A percentile compares a stretch with the other conserved stretches of the same genome.
phyloP scores from a whole-genome alignment of 805 yeast genomes.

The Candida rishiriensis region DNA sequence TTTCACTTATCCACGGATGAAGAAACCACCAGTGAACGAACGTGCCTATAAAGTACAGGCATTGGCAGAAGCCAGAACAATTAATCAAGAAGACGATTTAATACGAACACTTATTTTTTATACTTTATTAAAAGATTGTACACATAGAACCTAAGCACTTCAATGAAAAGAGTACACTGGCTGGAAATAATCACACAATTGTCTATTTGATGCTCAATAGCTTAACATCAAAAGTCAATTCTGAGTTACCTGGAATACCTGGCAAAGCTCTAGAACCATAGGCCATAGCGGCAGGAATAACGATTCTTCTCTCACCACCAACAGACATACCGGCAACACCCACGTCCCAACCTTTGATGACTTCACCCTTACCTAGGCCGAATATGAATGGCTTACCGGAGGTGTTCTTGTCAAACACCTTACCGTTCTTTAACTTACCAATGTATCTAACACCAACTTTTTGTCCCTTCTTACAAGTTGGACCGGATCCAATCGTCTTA shows the following conservation, averaged over 20 bases:
- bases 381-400: slow-evolving; percentile 93
- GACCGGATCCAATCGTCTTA: slow-evolving; percentile 84
- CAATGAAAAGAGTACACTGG: not conserved
- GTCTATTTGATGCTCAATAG: slow-evolving; percentile 78
- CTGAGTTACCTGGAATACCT: slow-evolving; percentile 97
- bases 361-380: slow-evolving; percentile 94
- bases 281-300: slow-evolving; percentile 94
- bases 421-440: slow-evolving; percentile 95
- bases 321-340: slow-evolving; percentile 99
- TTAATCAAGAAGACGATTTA: not conserved
- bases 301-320: slow-evolving; percentile 98
- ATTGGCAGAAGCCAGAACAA: not conserved
- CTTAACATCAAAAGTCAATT: slow-evolving; percentile 93
- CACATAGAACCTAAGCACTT: not conserved
- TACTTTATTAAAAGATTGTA: not conserved
- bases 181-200: not conserved
- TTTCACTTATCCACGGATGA: too few species aligned
- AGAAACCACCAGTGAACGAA: too few species aligned
- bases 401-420: slow-evolving; percentile 95
- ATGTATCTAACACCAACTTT: slow-evolving; percentile 96
- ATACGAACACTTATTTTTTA: not conserved
- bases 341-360: slow-evolving; percentile 97
- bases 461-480: slow-evolving; percentile 80
- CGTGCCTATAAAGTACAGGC: too few species aligned
- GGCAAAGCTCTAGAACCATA: slow-evolving; percentile 93